These are phyloP conservation scores for Termitomyces sp. DNA, from an alignment of 768 basidiomycete genomes.

Conservation along the genomic window DNA sequence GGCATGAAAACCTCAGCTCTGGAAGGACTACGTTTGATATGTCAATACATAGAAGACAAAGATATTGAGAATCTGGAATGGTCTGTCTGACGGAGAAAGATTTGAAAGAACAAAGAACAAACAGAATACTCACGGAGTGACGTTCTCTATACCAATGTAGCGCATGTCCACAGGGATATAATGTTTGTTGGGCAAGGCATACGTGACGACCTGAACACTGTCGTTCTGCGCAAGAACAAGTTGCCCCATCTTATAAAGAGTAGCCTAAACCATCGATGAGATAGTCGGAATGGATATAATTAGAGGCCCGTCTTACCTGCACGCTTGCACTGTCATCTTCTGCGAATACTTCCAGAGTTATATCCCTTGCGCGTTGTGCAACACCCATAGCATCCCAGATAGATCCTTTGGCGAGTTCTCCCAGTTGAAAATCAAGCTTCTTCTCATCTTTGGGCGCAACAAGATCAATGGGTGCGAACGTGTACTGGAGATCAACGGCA, in stretches of 20 bases:
- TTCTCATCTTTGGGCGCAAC: slow-evolving; percentile 42
- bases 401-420: slow-evolving; percentile 34
- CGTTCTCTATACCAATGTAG: slow-evolving; percentile 67
- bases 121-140: slow-evolving; percentile 24
- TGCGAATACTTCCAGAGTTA: slow-evolving; percentile 80
- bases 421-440: slow-evolving; percentile 44
- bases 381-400: slow-evolving; percentile 54
- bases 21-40: slow-evolving; percentile 31
- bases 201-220: slow-evolving; percentile 54
- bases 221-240: slow-evolving; percentile 62
- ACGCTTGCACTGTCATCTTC: slow-evolving; percentile 88
- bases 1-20: slow-evolving; percentile 86
- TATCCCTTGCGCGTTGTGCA: slow-evolving; percentile 46
- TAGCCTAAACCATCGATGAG: slow-evolving; percentile 50
- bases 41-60: not conserved
- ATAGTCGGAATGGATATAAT: not conserved
- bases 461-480: slow-evolving; percentile 46
- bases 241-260: slow-evolving; percentile 84
- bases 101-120: not conserved
- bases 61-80: not conserved
- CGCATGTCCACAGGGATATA: slow-evolving; percentile 86
- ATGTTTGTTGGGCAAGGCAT: slow-evolving; percentile 89
- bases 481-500: slow-evolving; percentile 71
- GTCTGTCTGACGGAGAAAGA: not conserved
- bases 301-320: slow-evolving; percentile 46